Evolutionary conservation across 495 filamentous ascomycete genomes (phyloP), one percentile per base, ranked within the genome.

Genomic region (Aspergillus campestris): DNA sequence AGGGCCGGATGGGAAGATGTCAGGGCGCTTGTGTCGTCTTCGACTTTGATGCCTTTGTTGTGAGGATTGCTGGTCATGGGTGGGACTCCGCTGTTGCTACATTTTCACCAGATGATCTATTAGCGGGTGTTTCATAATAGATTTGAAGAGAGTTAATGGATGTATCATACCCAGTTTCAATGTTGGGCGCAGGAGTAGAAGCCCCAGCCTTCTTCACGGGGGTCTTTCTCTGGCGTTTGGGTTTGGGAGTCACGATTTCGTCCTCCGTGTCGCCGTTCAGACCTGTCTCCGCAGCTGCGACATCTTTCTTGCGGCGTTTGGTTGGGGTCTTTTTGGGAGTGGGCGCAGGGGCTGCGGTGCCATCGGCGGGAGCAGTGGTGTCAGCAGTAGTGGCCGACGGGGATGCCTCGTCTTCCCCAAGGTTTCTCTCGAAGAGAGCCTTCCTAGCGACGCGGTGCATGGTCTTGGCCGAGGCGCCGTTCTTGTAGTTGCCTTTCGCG

Each of bases 401-500:
- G 4, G 18, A 24, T 4, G 18, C 18, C 18, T 24, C 18, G 13
- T 38, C 38, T 1, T 40, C 40, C 7, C 35, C 45, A 5, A 24
- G 7, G 42, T 44, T 37, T 6, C 28, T 4, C 1, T 52, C 40
- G 0, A 45, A 7, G 31, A 67, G 46, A 38, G 62, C 64, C 40
- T 57, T 59, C 24, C 53, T 62, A 7, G 60, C 49, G 24, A 40
- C 47, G 32, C 45, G 44, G 31, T 57, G 72, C 8, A 46, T 33
- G 24, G 55, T 50, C 14, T 38, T 44, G 7, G 71, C 69, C 3
- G 67, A 67, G 3, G 47, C 46, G 6, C 34, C 39, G 37, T 51
- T 72, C 37, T 64, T 65, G 51, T 61, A 73, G 12, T 52, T 52
- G 24, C 57, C 66, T 13, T 53, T 45, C 18, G 44, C 27, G 7